Percentiles rank a stretch among this genome's conserved stretches.
These are phyloP conservation scores for Penicillium ochrochloron DNA, from an alignment of 495 filamentous ascomycete genomes.

Conservation along the genomic window DNA sequence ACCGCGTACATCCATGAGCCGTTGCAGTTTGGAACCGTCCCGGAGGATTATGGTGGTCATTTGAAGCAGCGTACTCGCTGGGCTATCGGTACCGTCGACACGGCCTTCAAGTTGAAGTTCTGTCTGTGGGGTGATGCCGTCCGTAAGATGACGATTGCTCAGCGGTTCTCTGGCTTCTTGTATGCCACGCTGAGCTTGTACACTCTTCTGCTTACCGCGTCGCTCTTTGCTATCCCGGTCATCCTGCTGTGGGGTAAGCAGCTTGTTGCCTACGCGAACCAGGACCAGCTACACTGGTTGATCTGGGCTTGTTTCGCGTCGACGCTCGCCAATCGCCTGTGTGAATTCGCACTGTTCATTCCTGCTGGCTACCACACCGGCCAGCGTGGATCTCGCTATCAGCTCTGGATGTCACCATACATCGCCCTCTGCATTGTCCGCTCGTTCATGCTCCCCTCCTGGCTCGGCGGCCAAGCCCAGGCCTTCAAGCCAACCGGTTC, in stretches of 20 bases:
- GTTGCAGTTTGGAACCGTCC: conserved; percentile 57
- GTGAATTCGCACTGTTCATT: conserved; percentile 48
- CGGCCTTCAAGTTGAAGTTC: conserved; percentile 50
- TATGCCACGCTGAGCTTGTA: conserved; percentile 49
- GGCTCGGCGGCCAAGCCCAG: conserved; percentile 44
- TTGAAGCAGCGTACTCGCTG: conserved; percentile 59
- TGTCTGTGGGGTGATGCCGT: conserved; percentile 46
- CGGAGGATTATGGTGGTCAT: conserved; percentile 51
- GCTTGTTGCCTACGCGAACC: conserved; percentile 48
- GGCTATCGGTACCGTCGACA: conserved; percentile 52
- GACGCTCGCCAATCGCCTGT: conserved; percentile 45
- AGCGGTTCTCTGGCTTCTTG: conserved; percentile 50
- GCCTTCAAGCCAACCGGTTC: conserved; percentile 45
- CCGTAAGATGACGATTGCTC: conserved; percentile 38
- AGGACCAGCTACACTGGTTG: conserved; percentile 51
- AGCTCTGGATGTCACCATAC: conserved; percentile 54
- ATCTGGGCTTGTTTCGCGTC: conserved; percentile 51
- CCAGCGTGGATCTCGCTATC: conserved; percentile 45
- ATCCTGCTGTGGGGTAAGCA: conserved; percentile 49
- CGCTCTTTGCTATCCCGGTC: conserved; percentile 51
- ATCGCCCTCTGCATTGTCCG: conserved; percentile 48
- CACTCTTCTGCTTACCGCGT: conserved; percentile 46
- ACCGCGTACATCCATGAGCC: conserved; percentile 55
- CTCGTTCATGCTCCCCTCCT: conserved; percentile 49
- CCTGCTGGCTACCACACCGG: conserved; percentile 51